phyloP scores from a whole-genome alignment of 2,329 filamentous ascomycete species.

The Botrytis paeoniae region DNA sequence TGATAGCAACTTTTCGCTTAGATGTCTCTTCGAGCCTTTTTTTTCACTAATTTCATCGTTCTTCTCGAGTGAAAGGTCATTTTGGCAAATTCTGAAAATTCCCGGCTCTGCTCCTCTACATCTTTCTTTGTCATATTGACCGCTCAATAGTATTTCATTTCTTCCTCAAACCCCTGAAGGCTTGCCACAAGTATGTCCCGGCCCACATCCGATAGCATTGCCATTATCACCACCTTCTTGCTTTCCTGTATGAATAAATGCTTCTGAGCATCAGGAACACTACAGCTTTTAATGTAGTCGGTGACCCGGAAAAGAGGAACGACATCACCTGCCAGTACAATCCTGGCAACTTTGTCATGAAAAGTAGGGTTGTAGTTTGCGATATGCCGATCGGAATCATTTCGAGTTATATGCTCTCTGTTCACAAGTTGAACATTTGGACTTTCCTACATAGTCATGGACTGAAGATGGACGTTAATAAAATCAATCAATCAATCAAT shows the following conservation, averaged over 20 bases:
- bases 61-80: accelerated
- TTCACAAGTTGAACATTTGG: background rate
- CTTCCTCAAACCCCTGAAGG: background rate
- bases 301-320: background rate
- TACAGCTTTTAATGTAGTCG: background rate
- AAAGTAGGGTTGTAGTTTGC: background rate
- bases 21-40: background rate
- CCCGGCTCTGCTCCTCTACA: background rate
- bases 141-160: background rate
- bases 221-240: background rate
- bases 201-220: background rate
- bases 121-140: background rate
- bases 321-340: background rate
- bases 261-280: background rate
- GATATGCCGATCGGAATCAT: background rate
- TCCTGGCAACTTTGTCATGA: accelerated
- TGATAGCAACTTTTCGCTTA: background rate
- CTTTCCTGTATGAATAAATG: background rate
- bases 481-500: too few species aligned
- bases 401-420: accelerated
- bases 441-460: too few species aligned
- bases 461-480: too few species aligned
- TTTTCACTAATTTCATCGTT: background rate
- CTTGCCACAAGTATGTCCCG: background rate
- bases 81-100: background rate